Base-by-base conservation (phyloP, 441 rosid genomes). In the Biscutella laevigata region DNA sequence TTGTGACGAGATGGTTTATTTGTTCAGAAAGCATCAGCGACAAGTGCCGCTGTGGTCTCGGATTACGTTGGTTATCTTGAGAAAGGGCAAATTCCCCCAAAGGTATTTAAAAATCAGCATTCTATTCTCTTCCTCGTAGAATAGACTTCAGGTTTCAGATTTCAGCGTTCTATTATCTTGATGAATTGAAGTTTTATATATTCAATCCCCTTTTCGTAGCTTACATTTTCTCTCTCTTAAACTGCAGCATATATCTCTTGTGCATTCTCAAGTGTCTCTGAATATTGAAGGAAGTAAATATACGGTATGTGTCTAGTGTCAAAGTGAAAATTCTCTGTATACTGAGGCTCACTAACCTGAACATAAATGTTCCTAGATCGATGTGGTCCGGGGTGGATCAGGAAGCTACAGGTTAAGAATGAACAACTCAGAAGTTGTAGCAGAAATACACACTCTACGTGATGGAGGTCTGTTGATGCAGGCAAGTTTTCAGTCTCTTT, bases 241-340 rank as follows among this genome's bases (percentile, higher is more conserved):
- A 53, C 71, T 74, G 66, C 95, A 94, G 98, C 96, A 94, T 69
- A 82, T 94, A 70, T 90, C 96, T 38, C 90, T 90, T 48, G 90
- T 94, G 69, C 80, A 85, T 76, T 85, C 98, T 62, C 95, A 90
- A 82, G 96, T 94, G 67, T 82, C 98, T 29, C 71, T 94, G 74
- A 94, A 90, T 78, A 94, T 94, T 61, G 99, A 94, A 79, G 99
- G 99, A 77, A 94, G 92, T 80, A 94, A 90, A 77, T 94, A 90
- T 69, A 81, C 74, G 77, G 99, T 90, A 80, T 36, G 71, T 15
- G 19, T 49, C 68, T 34, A 57, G 47, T 66, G 27, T 54, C 29
- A 52, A 49, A 27, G 12, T 56, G 35, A 28, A 55, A 37, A 36
- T 50, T n/a, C 26, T 45, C 43, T 53, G 13, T 32, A 30, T 34